phyloP scores from a whole-genome alignment of 768 basidiomycete genomes.

The Lactarius indigo region DNA sequence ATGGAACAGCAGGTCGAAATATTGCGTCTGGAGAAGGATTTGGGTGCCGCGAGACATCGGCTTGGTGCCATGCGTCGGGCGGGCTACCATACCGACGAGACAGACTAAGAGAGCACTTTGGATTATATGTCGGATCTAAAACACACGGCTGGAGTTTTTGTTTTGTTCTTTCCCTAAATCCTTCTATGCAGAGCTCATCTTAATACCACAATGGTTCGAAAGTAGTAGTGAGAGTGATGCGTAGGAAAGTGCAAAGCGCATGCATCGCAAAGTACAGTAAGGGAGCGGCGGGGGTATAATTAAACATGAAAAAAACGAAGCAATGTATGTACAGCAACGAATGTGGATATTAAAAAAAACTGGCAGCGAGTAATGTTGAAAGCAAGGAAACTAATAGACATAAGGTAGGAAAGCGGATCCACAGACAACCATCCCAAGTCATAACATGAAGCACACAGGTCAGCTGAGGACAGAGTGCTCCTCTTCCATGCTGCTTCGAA shows the following conservation, averaged over 20 bases:
- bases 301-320: background rate
- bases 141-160: background rate
- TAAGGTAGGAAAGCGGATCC: conserved; percentile 22
- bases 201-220: conserved; percentile 15
- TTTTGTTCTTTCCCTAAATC: background rate
- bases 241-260: conserved; percentile 4
- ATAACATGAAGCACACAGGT: conserved; percentile 1
- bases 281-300: conserved; percentile 16
- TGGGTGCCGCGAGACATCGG: conserved; percentile 80
- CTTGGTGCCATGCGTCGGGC: conserved; percentile 84
- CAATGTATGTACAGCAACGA: conserved; percentile 16
- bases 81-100: conserved; percentile 86
- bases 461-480: background rate
- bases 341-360: conserved; percentile 10
- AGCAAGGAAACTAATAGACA: conserved; percentile 7
- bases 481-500: conserved; percentile 36
- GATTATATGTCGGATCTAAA: conserved; percentile 13
- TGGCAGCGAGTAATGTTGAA: background rate
- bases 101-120: conserved; percentile 33
- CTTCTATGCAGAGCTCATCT: conserved; percentile 18
- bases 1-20: conserved; percentile 99
- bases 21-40: conserved; percentile 90
- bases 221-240: conserved; percentile 1
- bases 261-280: conserved; percentile 8
- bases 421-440: background rate